Evolutionary conservation across 257 asterid genomes (phyloP).

Genomic region (Craterostigma plantagineum): DNA sequence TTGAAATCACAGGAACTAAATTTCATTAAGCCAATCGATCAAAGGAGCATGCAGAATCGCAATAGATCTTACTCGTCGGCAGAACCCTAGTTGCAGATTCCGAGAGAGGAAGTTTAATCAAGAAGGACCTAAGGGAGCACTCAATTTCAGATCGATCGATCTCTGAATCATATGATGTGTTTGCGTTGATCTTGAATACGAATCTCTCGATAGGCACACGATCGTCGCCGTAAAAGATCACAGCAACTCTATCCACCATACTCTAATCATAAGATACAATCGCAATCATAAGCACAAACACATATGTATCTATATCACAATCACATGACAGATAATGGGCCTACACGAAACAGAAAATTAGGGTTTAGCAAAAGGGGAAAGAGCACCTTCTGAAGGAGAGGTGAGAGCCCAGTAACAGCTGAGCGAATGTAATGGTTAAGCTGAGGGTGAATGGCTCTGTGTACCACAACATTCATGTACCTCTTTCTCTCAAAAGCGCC

Average conservation of each 20-base stretch:
- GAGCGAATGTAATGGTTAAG: conserved; percentile 51
- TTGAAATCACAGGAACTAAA: too few species aligned
- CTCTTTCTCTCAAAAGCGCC: conserved; percentile 85
- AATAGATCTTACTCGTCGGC: conserved; percentile 33
- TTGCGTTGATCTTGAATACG: conserved; percentile 60
- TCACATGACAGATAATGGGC: background rate
- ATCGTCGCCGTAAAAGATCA: conserved; percentile 38
- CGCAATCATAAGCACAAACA: background rate
- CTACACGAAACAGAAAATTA: background rate
- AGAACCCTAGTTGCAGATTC: conserved; percentile 49
- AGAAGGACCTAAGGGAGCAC: conserved; percentile 68
- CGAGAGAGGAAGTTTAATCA: conserved; percentile 64
- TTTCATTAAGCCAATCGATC: too few species aligned
- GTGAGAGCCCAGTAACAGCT: conserved; percentile 54
- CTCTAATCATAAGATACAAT: too few species aligned
- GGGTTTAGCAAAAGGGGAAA: background rate
- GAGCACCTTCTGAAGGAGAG: conserved; percentile 61
- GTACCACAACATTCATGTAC: conserved; percentile 78
- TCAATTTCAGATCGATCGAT: conserved; percentile 56
- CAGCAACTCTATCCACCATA: conserved; percentile 77
- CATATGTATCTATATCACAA: background rate
- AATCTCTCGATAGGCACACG: conserved; percentile 64
- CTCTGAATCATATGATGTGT: conserved; percentile 36
- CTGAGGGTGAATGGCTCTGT: conserved; percentile 64
- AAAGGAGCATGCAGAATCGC: too few species aligned